Percentiles rank a stretch among this genome's conserved stretches.
Evolutionary conservation across 73 alveolate genomes (phyloP).

Genomic region (Loxodes magnus): DNA sequence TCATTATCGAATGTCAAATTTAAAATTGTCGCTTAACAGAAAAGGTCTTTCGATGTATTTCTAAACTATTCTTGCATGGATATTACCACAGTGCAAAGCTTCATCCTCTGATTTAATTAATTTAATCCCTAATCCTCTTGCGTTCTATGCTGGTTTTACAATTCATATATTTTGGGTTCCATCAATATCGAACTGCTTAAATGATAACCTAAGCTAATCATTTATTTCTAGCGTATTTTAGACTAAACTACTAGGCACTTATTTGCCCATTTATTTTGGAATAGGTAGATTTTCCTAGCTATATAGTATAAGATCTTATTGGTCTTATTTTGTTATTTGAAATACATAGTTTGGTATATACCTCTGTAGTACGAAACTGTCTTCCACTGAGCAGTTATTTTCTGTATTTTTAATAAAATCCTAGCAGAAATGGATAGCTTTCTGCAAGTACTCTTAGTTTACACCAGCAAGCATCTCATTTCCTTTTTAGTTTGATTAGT

Average conservation of each 20-base stretch:
- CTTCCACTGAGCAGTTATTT: slow-evolving; percentile 16
- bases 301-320: slow-evolving; percentile 1
- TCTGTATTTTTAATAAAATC: slow-evolving; percentile 8
- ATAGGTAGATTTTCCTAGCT: neutral
- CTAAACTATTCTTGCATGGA: slow-evolving; percentile 49
- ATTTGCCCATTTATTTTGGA: slow-evolving; percentile 7
- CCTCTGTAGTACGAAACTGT: slow-evolving; percentile 10
- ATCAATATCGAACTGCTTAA: slow-evolving; percentile 28
- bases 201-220: slow-evolving; percentile 9
- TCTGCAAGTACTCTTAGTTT: slow-evolving; percentile 5
- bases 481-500: slow-evolving; percentile 17
- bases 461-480: neutral
- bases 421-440: neutral
- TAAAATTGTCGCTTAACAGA: slow-evolving; percentile 14
- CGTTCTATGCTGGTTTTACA: slow-evolving; percentile 58
- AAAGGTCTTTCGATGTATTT: slow-evolving; percentile 64
- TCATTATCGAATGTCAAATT: slow-evolving; percentile 62
- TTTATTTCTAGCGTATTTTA: slow-evolving; percentile 1
- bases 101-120: slow-evolving; percentile 32
- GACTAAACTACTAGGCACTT: slow-evolving; percentile 2
- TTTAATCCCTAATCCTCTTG: slow-evolving; percentile 63
- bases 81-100: slow-evolving; percentile 32
- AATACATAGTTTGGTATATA: neutral
- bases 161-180: slow-evolving; percentile 58
- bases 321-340: slow-evolving; percentile 8